Percentiles rank a stretch among this genome's conserved stretches.
Evolutionary conservation across 768 basidiomycete genomes (phyloP).

Genomic region (Mycena sanguinolenta): DNA sequence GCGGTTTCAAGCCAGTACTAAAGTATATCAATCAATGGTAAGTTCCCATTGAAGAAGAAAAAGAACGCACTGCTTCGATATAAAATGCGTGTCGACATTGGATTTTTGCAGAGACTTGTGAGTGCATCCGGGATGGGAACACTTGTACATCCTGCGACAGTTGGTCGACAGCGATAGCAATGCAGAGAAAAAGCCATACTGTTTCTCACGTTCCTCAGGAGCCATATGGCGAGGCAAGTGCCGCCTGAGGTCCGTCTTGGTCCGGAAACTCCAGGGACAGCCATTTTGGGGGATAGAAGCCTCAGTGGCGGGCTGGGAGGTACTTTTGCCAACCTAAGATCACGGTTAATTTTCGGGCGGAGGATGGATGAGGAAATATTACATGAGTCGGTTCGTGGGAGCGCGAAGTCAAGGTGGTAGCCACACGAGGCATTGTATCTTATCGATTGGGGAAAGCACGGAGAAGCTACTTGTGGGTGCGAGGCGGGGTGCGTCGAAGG

Average conservation of each 20-base stretch:
- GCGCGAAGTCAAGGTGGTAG: conserved; percentile 11
- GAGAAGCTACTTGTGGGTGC: neutral
- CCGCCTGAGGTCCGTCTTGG: conserved; percentile 1
- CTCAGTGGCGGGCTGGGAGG: conserved; percentile 21
- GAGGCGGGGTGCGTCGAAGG: conserved; percentile 4
- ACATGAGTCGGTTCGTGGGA: neutral
- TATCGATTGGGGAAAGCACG: neutral
- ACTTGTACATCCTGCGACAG: conserved; percentile 5
- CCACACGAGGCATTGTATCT: conserved; percentile 22
- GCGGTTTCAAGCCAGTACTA: conserved; percentile 19
- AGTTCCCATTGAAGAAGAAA: neutral
- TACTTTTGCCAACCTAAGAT: neutral
- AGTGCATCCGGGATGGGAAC: neutral
- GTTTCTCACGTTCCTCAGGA: neutral
- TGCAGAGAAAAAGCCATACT: neutral
- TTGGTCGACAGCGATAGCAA: neutral
- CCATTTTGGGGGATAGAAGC: neutral
- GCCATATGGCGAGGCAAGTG: conserved; percentile 16
- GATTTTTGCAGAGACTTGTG: conserved; percentile 26
- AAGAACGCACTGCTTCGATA: conserved; percentile 18
- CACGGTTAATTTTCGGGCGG: too few relatives aligned
- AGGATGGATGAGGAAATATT: neutral
- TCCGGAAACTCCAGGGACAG: conserved; percentile 25
- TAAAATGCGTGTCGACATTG: conserved; percentile 21
- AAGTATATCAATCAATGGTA: neutral